Conservation (phyloP, 1,139 yeast species). For the Yamadazyma mexicana region DNA sequence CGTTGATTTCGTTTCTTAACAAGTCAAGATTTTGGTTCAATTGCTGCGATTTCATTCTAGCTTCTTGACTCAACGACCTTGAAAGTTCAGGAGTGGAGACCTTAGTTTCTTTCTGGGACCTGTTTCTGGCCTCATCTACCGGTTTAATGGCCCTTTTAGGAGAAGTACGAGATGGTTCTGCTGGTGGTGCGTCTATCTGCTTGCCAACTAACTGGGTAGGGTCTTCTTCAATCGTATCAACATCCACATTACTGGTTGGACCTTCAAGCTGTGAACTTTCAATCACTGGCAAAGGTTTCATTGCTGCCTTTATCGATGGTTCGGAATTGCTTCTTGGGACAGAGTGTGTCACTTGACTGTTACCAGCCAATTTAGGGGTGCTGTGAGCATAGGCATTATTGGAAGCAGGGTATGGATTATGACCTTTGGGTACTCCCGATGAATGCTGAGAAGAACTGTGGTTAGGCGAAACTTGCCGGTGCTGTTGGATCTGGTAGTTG, state of each 20-base stretch:
- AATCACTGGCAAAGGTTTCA: neutral
- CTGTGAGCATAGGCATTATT: slow-evolving; percentile 1
- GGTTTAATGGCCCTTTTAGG: too few species aligned
- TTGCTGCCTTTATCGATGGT: neutral
- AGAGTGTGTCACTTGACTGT: neutral
- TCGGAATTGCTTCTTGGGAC: slow-evolving; percentile 2
- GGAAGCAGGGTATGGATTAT: neutral
- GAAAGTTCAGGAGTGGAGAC: neutral
- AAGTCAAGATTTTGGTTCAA: slow-evolving; percentile 45
- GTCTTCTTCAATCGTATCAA: neutral
- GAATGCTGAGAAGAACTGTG: neutral
- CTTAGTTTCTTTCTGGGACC: neutral
- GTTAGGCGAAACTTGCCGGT: neutral
- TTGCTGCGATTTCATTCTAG: slow-evolving; percentile 25
- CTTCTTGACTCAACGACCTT: slow-evolving; percentile 11
- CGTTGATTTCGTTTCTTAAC: slow-evolving; percentile 46
- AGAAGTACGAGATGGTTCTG: too few species aligned
- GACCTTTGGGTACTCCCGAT: neutral
- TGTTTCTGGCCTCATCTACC: neutral
- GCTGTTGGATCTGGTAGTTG: neutral
- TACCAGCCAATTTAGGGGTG: neutral
- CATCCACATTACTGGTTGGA: too few species aligned
- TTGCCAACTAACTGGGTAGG: neutral
- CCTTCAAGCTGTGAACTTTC: too few species aligned
- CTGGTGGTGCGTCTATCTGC: neutral